phyloP scores from a whole-genome alignment of 176 grass and related monocot species.

The Paspalum vaginatum region DNA sequence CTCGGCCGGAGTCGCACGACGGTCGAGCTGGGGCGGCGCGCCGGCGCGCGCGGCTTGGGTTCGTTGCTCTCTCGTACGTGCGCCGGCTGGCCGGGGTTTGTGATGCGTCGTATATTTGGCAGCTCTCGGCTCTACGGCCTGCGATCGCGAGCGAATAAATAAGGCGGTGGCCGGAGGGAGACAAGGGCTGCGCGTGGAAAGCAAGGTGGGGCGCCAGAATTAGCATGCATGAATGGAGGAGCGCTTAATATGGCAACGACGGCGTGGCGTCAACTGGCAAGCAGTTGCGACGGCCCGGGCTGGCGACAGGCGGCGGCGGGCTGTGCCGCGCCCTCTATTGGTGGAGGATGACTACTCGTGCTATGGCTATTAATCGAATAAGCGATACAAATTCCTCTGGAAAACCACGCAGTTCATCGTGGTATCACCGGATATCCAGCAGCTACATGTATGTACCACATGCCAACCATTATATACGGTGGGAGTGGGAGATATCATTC shows the following conservation, averaged over 20 bases:
- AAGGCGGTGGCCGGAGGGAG: neutral
- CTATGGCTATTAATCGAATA: no score
- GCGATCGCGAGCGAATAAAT: neutral
- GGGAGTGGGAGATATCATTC: no score
- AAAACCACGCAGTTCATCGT: neutral
- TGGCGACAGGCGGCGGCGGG: no score
- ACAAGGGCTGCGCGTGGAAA: neutral
- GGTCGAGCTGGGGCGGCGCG: no score
- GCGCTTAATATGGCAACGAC: conserved; percentile 14
- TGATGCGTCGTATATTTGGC: neutral
- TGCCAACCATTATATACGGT: neutral
- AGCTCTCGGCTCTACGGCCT: neutral
- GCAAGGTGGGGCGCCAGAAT: neutral
- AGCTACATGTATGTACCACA: neutral
- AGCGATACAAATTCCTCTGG: neutral
- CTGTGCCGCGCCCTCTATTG: no score
- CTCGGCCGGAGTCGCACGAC: no score
- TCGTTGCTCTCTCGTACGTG: neutral
- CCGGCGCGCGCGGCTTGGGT: no score
- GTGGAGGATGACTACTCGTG: no score
- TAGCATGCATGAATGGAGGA: no score
- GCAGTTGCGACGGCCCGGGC: no score
- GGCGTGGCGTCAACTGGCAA: conserved; percentile 3
- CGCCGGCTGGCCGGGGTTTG: neutral
- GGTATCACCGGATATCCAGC: neutral